Conservation (phyloP, 1,284 basidiomycete species). For the Malassezia furfur region DNA sequence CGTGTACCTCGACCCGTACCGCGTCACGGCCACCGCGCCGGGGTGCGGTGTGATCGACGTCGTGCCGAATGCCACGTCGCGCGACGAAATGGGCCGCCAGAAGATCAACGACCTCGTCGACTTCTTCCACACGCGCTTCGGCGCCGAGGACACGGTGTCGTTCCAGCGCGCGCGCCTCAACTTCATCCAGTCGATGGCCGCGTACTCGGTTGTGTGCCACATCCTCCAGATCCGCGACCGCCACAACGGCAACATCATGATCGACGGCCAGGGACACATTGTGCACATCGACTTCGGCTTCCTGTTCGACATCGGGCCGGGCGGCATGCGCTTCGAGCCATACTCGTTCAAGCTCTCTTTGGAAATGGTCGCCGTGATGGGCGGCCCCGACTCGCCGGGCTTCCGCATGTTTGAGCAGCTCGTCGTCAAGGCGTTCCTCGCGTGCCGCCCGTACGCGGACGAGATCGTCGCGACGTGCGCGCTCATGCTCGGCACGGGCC, state of each 20-base stretch:
- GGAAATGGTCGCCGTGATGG: constrained; percentile 97
- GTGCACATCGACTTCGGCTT: constrained; percentile 97
- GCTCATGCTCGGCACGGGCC: constrained; percentile 85
- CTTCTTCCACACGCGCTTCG: constrained; percentile 93
- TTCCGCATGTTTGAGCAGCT: constrained; percentile 88
- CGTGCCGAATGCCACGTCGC: constrained; percentile 91
- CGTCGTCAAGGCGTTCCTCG: constrained; percentile 90
- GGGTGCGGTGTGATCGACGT: constrained; percentile 99
- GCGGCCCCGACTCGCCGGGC: constrained; percentile 81
- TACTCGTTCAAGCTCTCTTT: constrained; percentile 92
- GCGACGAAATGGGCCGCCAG: constrained; percentile 97
- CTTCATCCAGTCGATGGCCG: constrained; percentile 98
- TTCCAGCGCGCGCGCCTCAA: constrained; percentile 91
- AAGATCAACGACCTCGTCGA: constrained; percentile 92
- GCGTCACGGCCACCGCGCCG: constrained; percentile 91
- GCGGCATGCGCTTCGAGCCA: constrained; percentile 45
- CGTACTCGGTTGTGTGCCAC: constrained; percentile 97
- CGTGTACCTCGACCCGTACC: constrained; percentile 87
- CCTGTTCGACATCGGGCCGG: constrained; percentile 77
- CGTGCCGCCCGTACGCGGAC: constrained; percentile 78
- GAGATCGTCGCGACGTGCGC: constrained; percentile 78
- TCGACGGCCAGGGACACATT: constrained; percentile 90
- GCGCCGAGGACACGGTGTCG: constrained; percentile 71
- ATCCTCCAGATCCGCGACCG: constrained; percentile 94
- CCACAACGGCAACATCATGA: constrained; percentile 97